Base-by-base conservation (phyloP, 2,329 filamentous ascomycete genomes). In the Incumbomyces lentus region DNA sequence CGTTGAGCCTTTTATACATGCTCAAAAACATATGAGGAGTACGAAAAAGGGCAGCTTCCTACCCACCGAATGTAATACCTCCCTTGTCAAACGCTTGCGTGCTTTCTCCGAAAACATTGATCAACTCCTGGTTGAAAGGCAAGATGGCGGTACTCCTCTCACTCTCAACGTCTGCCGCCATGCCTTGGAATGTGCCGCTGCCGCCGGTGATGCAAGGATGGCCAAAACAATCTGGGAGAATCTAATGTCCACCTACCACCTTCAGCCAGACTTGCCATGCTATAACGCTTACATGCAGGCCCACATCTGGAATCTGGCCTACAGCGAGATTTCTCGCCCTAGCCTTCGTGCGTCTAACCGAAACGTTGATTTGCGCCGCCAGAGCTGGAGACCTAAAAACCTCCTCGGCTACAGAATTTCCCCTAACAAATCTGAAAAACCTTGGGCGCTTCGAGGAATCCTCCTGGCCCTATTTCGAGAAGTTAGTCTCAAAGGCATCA, bases 221-320 rank as follows among this genome's bases (percentile, higher is more conserved):
- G 73, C 73, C 3, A 59, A 64, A 8, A 54, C 59, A 1, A 53
- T 74, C 12, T 80, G 76, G 75, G 50, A 60, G 6, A 59, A 61
- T 7, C 13, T 49, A 19, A 67, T 77, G 62, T 48, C 57, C 1
- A 45, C 59, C 13, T 59, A 67, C 36, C 54, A 59, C 2, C 39
- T 72, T 2, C 35, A 54, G 7, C 74, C 72, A 2, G 69, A 75
- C 54, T 54, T 67, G 2, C 62, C 64, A 47, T 76, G 74, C 56
- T 80, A 74, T 56, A 80, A 79, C 47, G 60, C 70, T 49, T 73
- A 70, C 47, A 69, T 81, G 62, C 69, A 68, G 14, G 66, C 70
- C 1, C 62, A 66, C 39, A 63, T 72, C 33, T 77, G 72, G 69
- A 60, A 73, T 29, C 59, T 61, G 30, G 55, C 60, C 3, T 64